Conservation (phyloP, 2,329 filamentous ascomycete genomes). For the Arthrobotrys pseudoclavata region DNA sequence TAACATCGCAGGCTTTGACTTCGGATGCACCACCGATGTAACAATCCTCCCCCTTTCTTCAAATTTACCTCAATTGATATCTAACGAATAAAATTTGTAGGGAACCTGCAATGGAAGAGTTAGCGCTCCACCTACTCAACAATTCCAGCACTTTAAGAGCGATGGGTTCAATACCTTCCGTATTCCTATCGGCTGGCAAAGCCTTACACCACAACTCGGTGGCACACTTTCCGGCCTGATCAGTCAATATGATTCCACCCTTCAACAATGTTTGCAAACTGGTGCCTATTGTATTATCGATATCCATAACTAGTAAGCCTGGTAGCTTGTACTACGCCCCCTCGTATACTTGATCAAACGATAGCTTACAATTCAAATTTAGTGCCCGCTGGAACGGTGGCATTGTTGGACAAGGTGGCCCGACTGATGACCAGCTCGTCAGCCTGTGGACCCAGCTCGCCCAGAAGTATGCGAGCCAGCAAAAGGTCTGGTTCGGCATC, state of each 20-base stretch:
- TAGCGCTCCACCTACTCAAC: constrained; percentile 33
- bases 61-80: too few relatives aligned
- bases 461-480: constrained; percentile 71
- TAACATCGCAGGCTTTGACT: constrained; percentile 70
- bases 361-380: background rate
- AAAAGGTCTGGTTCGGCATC: constrained; percentile 74
- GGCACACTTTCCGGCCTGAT: constrained; percentile 69
- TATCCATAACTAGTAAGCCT: constrained; percentile 62
- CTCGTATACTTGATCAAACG: background rate
- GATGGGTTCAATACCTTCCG: constrained; percentile 49
- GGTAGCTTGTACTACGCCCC: background rate
- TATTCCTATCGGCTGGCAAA: constrained; percentile 45
- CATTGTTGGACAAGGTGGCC: constrained; percentile 77
- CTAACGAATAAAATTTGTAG: constrained; percentile 1
- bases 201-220: constrained; percentile 65
- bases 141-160: constrained; percentile 44
- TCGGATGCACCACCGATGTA: constrained; percentile 68
- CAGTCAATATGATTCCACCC: constrained; percentile 71
- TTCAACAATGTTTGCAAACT: constrained; percentile 73
- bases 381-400: constrained; percentile 73
- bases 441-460: constrained; percentile 74
- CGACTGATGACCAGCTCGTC: constrained; percentile 73
- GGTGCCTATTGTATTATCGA: constrained; percentile 75
- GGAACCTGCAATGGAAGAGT: constrained; percentile 38
- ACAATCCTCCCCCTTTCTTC: background rate